Conservation (phyloP, 2,329 filamentous ascomycete genomes). For the Pestalotiopsis sp. region DNA sequence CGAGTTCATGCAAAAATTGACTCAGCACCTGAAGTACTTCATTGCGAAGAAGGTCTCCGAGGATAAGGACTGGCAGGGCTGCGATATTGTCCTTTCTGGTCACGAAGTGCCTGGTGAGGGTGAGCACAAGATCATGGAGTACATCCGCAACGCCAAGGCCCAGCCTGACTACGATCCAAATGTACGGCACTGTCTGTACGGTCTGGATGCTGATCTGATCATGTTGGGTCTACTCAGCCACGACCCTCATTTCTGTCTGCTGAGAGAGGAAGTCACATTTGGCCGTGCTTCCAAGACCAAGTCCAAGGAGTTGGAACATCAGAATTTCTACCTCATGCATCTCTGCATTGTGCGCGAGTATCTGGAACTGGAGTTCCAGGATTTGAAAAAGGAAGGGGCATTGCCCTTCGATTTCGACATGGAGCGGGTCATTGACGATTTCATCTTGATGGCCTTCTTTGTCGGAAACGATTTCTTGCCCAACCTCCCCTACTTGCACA, state of each 20-base stretch:
- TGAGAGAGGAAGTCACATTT: conserved; percentile 98
- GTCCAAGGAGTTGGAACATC: conserved; percentile 95
- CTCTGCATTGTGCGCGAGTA: conserved; percentile 98
- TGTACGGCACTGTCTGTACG: conserved; percentile 94
- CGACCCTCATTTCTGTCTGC: conserved; percentile 95
- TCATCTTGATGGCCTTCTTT: conserved; percentile 99
- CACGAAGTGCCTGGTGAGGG: conserved; percentile 98
- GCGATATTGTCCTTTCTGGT: conserved; percentile 93
- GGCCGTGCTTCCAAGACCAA: conserved; percentile 85
- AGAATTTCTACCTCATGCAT: conserved; percentile 98
- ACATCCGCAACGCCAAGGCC: conserved; percentile 95
- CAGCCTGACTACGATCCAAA: conserved; percentile 93
- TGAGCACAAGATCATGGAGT: conserved; percentile 99
- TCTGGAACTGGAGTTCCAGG: conserved; percentile 94
- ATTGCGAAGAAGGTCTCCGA: conserved; percentile 98
- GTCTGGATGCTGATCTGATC: conserved; percentile 95
- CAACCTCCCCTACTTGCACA: conserved; percentile 93
- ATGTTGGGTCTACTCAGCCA: conserved; percentile 98
- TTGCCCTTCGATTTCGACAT: conserved; percentile 85
- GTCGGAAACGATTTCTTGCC: conserved; percentile 99
- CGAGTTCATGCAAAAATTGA: conserved; percentile 96
- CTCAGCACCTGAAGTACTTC: conserved; percentile 94
- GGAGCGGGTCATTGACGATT: conserved; percentile 97
- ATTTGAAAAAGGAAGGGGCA: conserved; percentile 74
- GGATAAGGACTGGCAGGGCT: conserved; percentile 95